Base-by-base conservation (phyloP, 257 asterid genomes). In the Ballota nigra region DNA sequence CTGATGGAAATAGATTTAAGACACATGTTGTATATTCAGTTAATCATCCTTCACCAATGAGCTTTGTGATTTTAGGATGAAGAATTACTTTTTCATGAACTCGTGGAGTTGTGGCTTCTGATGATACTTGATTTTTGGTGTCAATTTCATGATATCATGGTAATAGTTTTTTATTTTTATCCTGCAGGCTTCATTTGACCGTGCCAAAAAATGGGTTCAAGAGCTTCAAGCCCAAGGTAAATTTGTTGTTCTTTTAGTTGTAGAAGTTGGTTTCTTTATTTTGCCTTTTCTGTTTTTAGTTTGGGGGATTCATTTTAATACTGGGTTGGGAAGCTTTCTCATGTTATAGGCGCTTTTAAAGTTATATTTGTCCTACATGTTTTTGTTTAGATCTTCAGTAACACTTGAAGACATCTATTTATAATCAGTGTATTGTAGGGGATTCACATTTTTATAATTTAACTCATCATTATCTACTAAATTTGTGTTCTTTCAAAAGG, bases 201-300 rank as follows among this genome's bases (percentile, higher is more conserved):
- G 97, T 23, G 97, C 97, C 22, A 88, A 90, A 74, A 90, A 90
- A 74, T 90, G 97, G 97, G 97, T 88, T 68, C 89, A 86, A 75
- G 97, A 90, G 86, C 97, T 90, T 79, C 97, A 86, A 65, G 89
- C 96, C 41, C 97, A 90, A 85, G 97, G 97, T 89, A 80, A 53
- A 49, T 75, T 70, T 23, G 9, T 31, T 45, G n/a, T 51, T 75
- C 45, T 38, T n/a, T 12, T 53, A 26, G 63, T 53, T 58, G 31
- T 64, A 38, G 53, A 56, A 31, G 49, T 16, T 33, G 26, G 57
- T 69, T 82, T 45, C 57, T 51, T 45, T 58, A 26, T 28, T 18
- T 31, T 63, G 22, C 22, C 40, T 26, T 71, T 33, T 68, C 36
- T 41, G 7, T 18, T 70, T 41, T 24, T 47, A 2, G 13, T 61